Conservation (phyloP, 148 eudicot genomes). For the Fallopia convolvulus region DNA sequence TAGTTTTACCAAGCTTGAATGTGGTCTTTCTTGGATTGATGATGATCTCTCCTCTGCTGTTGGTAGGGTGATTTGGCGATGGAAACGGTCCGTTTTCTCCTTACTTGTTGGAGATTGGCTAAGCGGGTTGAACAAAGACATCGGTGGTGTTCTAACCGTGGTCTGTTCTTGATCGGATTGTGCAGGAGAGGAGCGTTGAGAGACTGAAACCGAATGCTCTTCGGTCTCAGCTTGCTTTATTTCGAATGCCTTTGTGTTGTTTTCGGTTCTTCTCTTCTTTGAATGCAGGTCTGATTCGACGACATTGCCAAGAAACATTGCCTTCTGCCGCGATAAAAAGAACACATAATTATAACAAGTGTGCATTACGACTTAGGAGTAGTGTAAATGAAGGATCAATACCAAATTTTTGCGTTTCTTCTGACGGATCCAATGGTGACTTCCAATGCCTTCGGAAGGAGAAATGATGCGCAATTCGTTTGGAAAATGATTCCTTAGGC, state of each 20-base stretch:
- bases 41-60: neutral
- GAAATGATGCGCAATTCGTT: constrained; percentile 27
- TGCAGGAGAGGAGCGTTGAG: constrained; percentile 76
- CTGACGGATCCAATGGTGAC: constrained; percentile 20
- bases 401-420: constrained; percentile 14
- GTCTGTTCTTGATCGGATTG: constrained; percentile 70
- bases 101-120: neutral
- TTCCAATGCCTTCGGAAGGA: constrained; percentile 35
- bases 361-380: neutral
- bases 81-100: neutral
- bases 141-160: neutral
- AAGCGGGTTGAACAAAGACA: neutral
- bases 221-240: constrained; percentile 49
- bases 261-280: constrained; percentile 45
- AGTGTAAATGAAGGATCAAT: neutral
- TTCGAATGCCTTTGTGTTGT: neutral
- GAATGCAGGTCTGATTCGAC: constrained; percentile 31
- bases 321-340: constrained; percentile 27
- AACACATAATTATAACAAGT: neutral
- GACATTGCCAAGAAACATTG: constrained; percentile 28
- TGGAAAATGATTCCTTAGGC: constrained; percentile 27
- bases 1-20: neutral
- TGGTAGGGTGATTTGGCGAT: neutral
- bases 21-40: neutral
- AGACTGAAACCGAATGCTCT: constrained; percentile 64